These are phyloP conservation scores for Gracilaria caudata DNA, from an alignment of 23 red algal genomes.

Conservation along the genomic window DNA sequence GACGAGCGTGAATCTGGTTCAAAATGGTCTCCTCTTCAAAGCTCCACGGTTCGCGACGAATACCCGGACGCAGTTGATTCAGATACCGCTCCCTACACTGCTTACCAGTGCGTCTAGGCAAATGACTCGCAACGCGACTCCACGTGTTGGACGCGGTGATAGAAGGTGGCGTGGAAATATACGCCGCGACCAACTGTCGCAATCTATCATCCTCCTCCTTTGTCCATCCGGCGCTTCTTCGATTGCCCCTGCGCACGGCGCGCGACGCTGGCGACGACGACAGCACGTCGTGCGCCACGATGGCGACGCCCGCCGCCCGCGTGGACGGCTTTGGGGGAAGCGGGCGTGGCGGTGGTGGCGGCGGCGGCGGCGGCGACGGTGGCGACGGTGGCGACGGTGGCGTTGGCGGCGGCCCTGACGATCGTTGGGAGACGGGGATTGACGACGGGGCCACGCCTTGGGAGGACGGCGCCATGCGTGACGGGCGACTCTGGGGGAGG, in stretches of 20 bases:
- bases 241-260: background rate
- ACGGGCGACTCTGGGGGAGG: too few species aligned
- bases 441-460: too few species aligned
- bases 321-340: too few species aligned
- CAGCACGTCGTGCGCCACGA: too few species aligned
- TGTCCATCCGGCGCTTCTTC: constrained; percentile 72
- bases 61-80: constrained; percentile 90
- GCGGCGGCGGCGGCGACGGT: background rate
- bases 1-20: constrained; percentile 57
- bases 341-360: background rate
- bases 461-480: too few species aligned
- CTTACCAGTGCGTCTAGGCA: constrained; percentile 90
- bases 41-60: constrained; percentile 85
- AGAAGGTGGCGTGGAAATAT: constrained; percentile 59
- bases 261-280: too few species aligned
- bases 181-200: constrained; percentile 62
- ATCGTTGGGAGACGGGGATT: too few species aligned
- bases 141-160: constrained; percentile 77
- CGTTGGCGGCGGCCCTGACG: too few species aligned
- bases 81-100: constrained; percentile 96
- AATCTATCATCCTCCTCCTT: constrained; percentile 78
- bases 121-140: constrained; percentile 72
- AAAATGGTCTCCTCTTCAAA: constrained; percentile 81
- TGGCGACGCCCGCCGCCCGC: too few species aligned
- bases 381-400: background rate